Base-by-base conservation (phyloP, 2,329 filamentous ascomycete species). In the Aaosphaeria arxii region DNA sequence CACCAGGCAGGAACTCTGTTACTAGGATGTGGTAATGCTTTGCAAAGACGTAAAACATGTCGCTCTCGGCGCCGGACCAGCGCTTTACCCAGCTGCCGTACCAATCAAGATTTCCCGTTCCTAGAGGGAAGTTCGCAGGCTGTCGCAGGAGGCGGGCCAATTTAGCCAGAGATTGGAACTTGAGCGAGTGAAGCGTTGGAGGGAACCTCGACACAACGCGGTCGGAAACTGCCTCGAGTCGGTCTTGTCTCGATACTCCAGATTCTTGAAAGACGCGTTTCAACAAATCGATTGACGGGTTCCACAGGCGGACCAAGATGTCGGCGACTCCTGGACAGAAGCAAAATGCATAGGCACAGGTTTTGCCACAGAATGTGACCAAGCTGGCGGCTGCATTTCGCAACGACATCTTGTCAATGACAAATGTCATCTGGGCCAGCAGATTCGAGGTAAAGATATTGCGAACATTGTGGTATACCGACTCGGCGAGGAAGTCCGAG, bases 331-430 rank as follows among this genome's bases (percentile, higher is more conserved):
- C 89, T 0, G 90, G 89, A 30, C 89, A 91, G 62, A 95, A 96
- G 72, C 92, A 94, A 70, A 95, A 96, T 30, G 89, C 91, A 69
- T 95, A 96, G 2, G 91, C 91, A 62, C 88, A 92, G 4, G 90
- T 89, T 71, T 94, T 95, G 50, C 89, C 91, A 46, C 89, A 90
- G 66, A 96, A 96, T 30, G 87, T 87, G 49, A 96, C 88, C 28
- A 76, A 55, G 55, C 77, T 77, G 38, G 83, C 82, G 36, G 83
- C 81, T 7, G 84, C 83, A 61, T 90, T 87, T 43, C 89, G 83
- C 60, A 89, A 76, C 11, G 89, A 91, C 84, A 96, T 87, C 64
- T 90, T 92, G 46, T 94, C 89, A 5, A 95, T 86, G n/a, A 91
- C 87, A 54, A 94, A 87, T 1, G 82, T 79, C 83, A 96, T 88